phyloP scores from a whole-genome alignment of 805 yeast genomes.

The Myxozyma nipponensis region DNA sequence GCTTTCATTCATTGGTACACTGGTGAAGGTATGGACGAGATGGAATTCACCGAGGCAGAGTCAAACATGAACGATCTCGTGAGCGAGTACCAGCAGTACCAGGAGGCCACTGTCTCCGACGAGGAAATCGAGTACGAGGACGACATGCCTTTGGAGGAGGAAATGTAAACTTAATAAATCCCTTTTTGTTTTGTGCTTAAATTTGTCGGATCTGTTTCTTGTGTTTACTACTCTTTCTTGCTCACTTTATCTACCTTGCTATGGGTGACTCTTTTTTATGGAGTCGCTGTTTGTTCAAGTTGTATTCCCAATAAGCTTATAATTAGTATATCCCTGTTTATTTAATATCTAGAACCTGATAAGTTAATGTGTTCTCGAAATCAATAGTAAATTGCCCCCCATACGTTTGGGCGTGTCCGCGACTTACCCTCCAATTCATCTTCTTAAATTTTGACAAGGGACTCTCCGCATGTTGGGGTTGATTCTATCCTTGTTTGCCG shows the following conservation, averaged over 20 bases:
- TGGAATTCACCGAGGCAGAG: slow-evolving; percentile 93
- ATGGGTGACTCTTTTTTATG: neutral
- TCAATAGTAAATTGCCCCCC: too few relatives aligned
- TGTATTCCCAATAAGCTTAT: neutral
- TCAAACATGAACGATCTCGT: slow-evolving; percentile 88
- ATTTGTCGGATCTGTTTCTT: neutral
- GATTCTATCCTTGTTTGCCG: too few relatives aligned
- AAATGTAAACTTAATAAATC: slow-evolving; percentile 3
- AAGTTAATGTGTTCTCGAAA: too few relatives aligned
- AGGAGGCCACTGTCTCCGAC: slow-evolving; percentile 75
- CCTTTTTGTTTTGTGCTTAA: neutral
- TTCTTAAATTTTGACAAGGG: too few relatives aligned
- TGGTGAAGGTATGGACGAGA: slow-evolving; percentile 93
- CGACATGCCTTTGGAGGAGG: slow-evolving; percentile 29
- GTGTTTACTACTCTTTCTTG: neutral
- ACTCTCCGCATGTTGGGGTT: too few relatives aligned
- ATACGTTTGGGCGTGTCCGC: too few relatives aligned
- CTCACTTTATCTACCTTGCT: neutral
- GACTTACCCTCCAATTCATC: too few relatives aligned
- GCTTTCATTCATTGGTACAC: slow-evolving; percentile 98
- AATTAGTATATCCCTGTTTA: too few relatives aligned
- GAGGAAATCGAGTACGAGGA: slow-evolving; percentile 65
- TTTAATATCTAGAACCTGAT: neutral
- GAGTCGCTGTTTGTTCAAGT: too few relatives aligned
- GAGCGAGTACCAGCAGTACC: slow-evolving; percentile 90